Conservation (phyloP, 306 rosid genomes). For the Adenanthera pavonina region DNA sequence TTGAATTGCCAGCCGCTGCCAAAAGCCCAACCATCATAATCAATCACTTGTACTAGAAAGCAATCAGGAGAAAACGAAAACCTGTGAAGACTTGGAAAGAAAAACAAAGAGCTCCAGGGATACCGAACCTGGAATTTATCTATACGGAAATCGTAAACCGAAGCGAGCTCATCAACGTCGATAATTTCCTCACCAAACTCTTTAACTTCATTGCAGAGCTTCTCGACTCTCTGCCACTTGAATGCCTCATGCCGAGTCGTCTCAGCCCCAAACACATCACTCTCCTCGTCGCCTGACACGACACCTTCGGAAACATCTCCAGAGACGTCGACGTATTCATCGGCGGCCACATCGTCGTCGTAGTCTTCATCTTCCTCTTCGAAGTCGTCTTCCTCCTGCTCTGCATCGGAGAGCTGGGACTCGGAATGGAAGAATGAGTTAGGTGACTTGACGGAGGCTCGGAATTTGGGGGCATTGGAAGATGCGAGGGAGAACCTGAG, state of each 20-base stretch:
- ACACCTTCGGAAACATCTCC: constrained; percentile 53
- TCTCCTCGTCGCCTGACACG: constrained; percentile 62
- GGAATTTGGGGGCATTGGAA: constrained; percentile 44
- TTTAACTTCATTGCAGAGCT: constrained; percentile 68
- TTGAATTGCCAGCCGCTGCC: constrained; percentile 78
- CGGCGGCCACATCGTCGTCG: constrained; percentile 57
- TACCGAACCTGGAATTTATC: constrained; percentile 84
- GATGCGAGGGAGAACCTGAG: constrained; percentile 41
- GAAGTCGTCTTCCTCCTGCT: constrained; percentile 47
- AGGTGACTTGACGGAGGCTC: constrained; percentile 51
- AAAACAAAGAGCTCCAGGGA: neutral
- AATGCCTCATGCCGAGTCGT: constrained; percentile 48
- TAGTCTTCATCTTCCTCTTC: constrained; percentile 44
- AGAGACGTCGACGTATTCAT: constrained; percentile 72
- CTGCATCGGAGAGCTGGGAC: constrained; percentile 59
- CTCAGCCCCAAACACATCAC: constrained; percentile 36
- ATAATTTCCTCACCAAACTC: constrained; percentile 79
- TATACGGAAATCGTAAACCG: constrained; percentile 81
- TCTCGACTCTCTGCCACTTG: constrained; percentile 95
- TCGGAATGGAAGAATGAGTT: constrained; percentile 50
- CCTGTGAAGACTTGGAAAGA: neutral
- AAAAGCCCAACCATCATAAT: constrained; percentile 11
- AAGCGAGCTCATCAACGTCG: constrained; percentile 79
- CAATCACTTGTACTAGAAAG: constrained; percentile 1
- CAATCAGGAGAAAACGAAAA: neutral